A percentile compares a stretch with the other conserved stretches of the same genome.
Conservation (phyloP, 2,329 filamentous ascomycete species). For the Phaeoacremonium minimum region DNA sequence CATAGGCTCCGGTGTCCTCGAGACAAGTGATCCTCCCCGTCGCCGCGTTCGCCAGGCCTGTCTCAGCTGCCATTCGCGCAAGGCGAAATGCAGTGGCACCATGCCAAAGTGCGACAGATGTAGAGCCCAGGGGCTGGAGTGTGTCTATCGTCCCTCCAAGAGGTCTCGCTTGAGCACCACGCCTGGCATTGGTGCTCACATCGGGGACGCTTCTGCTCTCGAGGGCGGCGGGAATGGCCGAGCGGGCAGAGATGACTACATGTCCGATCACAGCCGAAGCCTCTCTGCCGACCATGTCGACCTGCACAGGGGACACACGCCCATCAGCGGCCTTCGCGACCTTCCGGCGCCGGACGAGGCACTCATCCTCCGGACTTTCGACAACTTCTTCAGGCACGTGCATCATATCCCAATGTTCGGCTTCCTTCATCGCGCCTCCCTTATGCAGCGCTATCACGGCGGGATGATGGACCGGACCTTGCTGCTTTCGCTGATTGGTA, state of each 20-base stretch:
- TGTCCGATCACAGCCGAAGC: slow-evolving; percentile 22
- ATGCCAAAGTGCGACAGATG: slow-evolving; percentile 50
- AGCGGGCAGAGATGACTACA: slow-evolving; percentile 23
- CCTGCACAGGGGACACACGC: slow-evolving; percentile 9
- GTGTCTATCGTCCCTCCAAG: slow-evolving; percentile 48
- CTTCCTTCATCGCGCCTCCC: slow-evolving; percentile 53
- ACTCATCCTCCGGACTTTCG: slow-evolving; percentile 47
- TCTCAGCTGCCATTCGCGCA: slow-evolving; percentile 53
- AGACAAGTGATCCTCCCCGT: slow-evolving; percentile 33
- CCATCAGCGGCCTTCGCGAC: slow-evolving; percentile 10
- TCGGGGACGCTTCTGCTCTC: slow-evolving; percentile 22
- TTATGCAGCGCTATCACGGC: slow-evolving; percentile 55
- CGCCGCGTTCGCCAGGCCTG: slow-evolving; percentile 54
- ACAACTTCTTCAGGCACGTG: slow-evolving; percentile 54
- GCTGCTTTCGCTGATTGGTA: slow-evolving; percentile 49
- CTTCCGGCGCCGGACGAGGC: slow-evolving; percentile 34
- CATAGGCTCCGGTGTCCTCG: slow-evolving; percentile 7
- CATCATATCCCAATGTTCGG: slow-evolving; percentile 57
- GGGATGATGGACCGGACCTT: slow-evolving; percentile 52
- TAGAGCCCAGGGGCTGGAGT: slow-evolving; percentile 48
- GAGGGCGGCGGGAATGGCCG: slow-evolving; percentile 18
- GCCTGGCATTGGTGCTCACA: slow-evolving; percentile 7
- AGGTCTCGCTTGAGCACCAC: slow-evolving; percentile 20
- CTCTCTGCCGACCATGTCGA: slow-evolving; percentile 19
- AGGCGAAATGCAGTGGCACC: slow-evolving; percentile 55